phyloP scores from a whole-genome alignment of 805 yeast species.

The Trichomonascus vanleenenianus region DNA sequence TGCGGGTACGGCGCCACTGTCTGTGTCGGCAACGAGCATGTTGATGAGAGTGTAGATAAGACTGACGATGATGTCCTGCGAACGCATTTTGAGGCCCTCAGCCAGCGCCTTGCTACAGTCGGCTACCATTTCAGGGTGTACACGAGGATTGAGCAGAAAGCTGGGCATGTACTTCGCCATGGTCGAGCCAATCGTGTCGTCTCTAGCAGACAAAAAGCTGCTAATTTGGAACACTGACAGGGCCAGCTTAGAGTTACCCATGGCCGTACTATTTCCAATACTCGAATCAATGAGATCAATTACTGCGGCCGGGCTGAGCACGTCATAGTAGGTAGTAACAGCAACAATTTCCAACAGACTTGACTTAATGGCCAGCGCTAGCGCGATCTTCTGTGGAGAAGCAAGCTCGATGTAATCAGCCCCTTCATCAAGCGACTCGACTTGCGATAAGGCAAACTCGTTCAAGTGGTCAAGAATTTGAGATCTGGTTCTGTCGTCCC shows the following conservation, averaged over 20 bases:
- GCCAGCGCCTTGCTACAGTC: conserved; percentile 54
- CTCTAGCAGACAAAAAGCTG: conserved; percentile 38
- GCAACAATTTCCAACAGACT: conserved; percentile 53
- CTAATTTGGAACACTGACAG: conserved; percentile 48
- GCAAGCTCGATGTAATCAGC: conserved; percentile 48
- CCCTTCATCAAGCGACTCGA: conserved; percentile 48
- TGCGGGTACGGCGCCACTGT: neutral
- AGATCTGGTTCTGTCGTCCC: neutral
- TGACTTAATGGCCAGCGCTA: conserved; percentile 49
- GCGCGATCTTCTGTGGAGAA: conserved; percentile 38
- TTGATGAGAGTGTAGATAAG: conserved; percentile 79
- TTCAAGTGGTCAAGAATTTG: conserved; percentile 5
- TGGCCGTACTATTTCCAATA: conserved; percentile 44
- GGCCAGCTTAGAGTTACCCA: conserved; percentile 46
- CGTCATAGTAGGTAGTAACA: conserved; percentile 43
- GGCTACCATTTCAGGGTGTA: conserved; percentile 40
- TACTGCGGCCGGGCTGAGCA: conserved; percentile 38
- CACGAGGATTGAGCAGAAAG: conserved; percentile 41
- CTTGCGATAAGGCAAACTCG: conserved; percentile 30
- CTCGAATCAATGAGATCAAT: conserved; percentile 42
- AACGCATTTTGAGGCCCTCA: conserved; percentile 53
- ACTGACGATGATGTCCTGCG: conserved; percentile 78
- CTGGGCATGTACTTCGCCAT: conserved; percentile 33
- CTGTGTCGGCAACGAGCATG: conserved; percentile 45
- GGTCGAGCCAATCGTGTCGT: conserved; percentile 24